Percentiles rank a stretch among this genome's conserved stretches.
Conservation (phyloP, 257 asterid species). For the Ophiorrhiza pumila region DNA sequence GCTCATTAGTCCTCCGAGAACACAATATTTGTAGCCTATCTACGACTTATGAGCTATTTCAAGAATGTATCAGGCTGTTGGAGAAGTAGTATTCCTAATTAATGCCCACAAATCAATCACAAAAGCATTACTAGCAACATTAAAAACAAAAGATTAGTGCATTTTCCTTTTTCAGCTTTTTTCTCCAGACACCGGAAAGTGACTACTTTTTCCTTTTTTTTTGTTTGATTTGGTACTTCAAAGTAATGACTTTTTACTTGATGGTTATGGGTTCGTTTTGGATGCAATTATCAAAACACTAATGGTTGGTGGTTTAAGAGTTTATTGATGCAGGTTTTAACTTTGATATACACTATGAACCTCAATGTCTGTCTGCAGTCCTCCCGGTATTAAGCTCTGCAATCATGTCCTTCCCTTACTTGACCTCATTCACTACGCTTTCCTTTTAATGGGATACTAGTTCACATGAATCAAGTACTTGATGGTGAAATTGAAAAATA, state of each 20-base stretch:
- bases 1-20: neutral
- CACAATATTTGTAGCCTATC: neutral
- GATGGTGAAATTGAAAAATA: neutral
- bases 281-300: neutral
- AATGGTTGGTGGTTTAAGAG: conserved; percentile 1
- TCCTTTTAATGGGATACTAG: neutral
- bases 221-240: neutral
- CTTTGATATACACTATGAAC: neutral
- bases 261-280: neutral
- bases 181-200: neutral
- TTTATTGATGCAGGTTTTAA: neutral
- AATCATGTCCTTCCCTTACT: neutral
- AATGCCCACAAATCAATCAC: neutral
- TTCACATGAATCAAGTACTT: neutral
- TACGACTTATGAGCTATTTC: neutral
- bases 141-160: neutral
- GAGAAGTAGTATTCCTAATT: neutral
- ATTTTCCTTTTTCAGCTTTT: neutral
- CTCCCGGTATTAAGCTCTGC: neutral
- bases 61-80: neutral
- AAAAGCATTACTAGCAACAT: too few species aligned
- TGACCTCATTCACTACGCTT: neutral
- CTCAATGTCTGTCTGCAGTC: neutral
- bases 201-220: neutral
- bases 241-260: neutral